A percentile compares a stretch with the other conserved stretches of the same genome.
These are phyloP conservation scores for Chlamydomonas sp. DNA, from an alignment of 139 green algal species.

Conservation along the genomic window DNA sequence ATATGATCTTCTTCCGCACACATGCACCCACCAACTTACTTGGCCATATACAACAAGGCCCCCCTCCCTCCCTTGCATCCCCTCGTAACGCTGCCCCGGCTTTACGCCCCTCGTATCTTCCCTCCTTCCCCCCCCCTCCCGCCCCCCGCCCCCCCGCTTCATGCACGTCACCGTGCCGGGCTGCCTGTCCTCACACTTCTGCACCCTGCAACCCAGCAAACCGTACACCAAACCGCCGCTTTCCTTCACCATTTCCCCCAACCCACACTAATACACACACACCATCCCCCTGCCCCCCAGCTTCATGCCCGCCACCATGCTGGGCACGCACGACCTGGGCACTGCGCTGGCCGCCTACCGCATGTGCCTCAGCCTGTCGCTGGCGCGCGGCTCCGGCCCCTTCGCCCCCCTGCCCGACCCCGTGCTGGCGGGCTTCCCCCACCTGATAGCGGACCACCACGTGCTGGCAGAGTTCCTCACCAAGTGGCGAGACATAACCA, in stretches of 20 bases:
- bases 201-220: not conserved
- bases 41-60: no score
- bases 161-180: not conserved
- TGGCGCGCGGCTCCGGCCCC: constrained; percentile 35
- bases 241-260: not conserved
- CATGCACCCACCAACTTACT: no score
- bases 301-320: constrained; percentile 58
- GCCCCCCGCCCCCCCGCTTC: not conserved
- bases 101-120: not conserved
- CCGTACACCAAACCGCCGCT: not conserved
- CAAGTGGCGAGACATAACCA: constrained; percentile 49
- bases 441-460: constrained; percentile 48
- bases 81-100: no score
- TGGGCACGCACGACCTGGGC: constrained; percentile 43
- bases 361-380: constrained; percentile 38
- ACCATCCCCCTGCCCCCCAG: constrained; percentile 19
- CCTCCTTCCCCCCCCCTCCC: not conserved
- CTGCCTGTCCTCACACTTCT: not conserved
- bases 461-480: constrained; percentile 55
- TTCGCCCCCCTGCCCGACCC: constrained; percentile 42
- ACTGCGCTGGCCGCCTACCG: constrained; percentile 46
- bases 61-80: no score
- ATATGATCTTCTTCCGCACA: no score
- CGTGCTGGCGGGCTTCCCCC: constrained; percentile 47
- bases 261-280: not conserved